Evolutionary conservation across 1,139 yeast genomes (phyloP), one percentile per base, ranked within the genome.

Genomic region (Saccharomycopsis hybrid): DNA sequence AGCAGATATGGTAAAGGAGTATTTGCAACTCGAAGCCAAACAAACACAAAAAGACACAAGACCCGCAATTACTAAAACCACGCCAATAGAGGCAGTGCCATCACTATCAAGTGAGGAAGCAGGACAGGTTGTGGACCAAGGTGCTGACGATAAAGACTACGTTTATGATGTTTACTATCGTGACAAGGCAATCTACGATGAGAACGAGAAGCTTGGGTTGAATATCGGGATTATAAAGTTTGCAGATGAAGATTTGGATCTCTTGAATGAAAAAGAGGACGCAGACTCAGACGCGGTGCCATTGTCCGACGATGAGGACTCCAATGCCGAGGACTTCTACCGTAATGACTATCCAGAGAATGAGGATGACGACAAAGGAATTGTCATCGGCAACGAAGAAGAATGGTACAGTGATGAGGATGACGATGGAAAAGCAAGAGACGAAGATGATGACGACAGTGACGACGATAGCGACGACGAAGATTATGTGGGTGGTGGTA

Each of bases 321-420:
- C 90, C 1, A 85, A 85, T 59, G 96, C 96, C 11, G 97, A 92
- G 65, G 89, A 86, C 54, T 90, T 82, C 60, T 92, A 92, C 63
- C 80, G 82, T 60, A 92, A 92, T 65, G 97, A 92, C 61, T 92
- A 92, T 61, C 98, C 98, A 0, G 95, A 88, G 50, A 96, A 88
- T 60, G 96, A 87, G 59, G 92, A 85, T 60, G 86, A 78, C 50
- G 69, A 65, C 47, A 59, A 68, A 46, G 65, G 67, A 0, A 58
- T 66, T n/a, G 50, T 65, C 5, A 63, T 65, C 49, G 71, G 69
- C 1, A 62, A 65, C 43, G 73, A 70, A 29, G 71, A 66, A 41
- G 65, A 62, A 30, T 50, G 49, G 50, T 44, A 45, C 4, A 51
- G 51, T 13, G 50, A 58, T 5, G 55, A 58, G 5, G 62, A 53